Evolutionary conservation across 805 yeast species (phyloP).

Genomic region (Myxozyma geophila): DNA sequence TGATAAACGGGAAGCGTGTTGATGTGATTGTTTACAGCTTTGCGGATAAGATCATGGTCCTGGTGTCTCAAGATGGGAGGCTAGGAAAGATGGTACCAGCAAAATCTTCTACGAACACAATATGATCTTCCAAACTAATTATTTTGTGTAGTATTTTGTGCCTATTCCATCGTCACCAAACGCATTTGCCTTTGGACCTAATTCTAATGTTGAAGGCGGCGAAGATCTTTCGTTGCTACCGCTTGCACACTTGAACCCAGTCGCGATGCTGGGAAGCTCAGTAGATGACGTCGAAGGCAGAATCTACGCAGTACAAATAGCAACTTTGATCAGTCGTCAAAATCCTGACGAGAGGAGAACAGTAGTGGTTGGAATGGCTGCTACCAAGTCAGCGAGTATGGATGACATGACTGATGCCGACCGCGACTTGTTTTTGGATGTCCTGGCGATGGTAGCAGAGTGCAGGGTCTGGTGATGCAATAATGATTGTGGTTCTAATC

Average conservation of each 20-base stretch:
- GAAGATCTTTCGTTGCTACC: constrained; percentile 32
- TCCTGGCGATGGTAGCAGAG: constrained; percentile 27
- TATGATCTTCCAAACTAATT: neutral
- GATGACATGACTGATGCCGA: constrained; percentile 14
- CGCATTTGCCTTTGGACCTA: constrained; percentile 23
- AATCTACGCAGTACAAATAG: constrained; percentile 33
- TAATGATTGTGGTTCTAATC: too few relatives aligned
- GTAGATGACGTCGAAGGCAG: constrained; percentile 30
- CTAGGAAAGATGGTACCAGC: constrained; percentile 33
- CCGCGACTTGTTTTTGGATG: constrained; percentile 21
- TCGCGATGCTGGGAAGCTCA: constrained; percentile 25
- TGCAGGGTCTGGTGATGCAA: constrained; percentile 24
- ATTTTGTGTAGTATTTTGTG: constrained; percentile 22
- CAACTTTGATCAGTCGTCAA: constrained; percentile 29
- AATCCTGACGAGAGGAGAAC: constrained; percentile 31
- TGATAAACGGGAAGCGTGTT: constrained; percentile 21
- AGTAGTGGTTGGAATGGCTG: constrained; percentile 30
- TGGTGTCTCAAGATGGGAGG: constrained; percentile 25
- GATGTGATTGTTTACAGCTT: constrained; percentile 30
- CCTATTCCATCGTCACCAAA: constrained; percentile 26
- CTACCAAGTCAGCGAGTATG: constrained; percentile 1
- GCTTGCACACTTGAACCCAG: constrained; percentile 28
- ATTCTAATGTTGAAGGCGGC: constrained; percentile 14
- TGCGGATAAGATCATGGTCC: constrained; percentile 33
- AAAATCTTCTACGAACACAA: neutral